phyloP scores from a whole-genome alignment of 2,329 filamentous ascomycete genomes.

The Didymella keratinophila region DNA sequence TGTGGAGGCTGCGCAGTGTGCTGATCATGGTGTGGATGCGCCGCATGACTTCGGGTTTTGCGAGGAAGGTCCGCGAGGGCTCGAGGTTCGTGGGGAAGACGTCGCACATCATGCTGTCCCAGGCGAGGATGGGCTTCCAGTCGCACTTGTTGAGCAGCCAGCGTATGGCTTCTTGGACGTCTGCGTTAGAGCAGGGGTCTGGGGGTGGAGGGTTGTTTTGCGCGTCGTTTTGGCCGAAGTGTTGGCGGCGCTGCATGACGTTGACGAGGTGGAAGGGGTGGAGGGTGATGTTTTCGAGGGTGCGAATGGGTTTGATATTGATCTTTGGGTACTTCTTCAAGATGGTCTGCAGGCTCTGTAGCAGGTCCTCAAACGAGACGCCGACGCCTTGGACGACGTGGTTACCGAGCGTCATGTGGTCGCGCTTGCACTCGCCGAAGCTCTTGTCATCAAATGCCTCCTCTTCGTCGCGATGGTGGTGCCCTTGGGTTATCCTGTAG shows the following conservation, averaged over 20 bases:
- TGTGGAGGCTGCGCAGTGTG: conserved; percentile 37
- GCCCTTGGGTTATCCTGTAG: conserved; percentile 44
- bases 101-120: conserved; percentile 50
- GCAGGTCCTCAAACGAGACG: conserved; percentile 44
- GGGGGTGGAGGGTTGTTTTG: conserved; percentile 24
- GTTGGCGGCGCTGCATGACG: conserved; percentile 41
- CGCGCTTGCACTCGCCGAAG: conserved; percentile 41
- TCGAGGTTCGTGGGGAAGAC: conserved; percentile 49
- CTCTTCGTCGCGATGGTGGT: conserved; percentile 47
- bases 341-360: conserved; percentile 42
- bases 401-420: conserved; percentile 47
- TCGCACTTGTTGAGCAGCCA: conserved; percentile 44
- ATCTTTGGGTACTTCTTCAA: conserved; percentile 44
- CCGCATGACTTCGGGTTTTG: conserved; percentile 42
- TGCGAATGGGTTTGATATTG: conserved; percentile 42
- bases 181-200: conserved; percentile 39
- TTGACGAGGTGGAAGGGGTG: conserved; percentile 49
- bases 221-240: conserved; percentile 28
- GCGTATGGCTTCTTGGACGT: conserved; percentile 44
- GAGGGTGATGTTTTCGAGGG: conserved; percentile 39
- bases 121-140: conserved; percentile 46
- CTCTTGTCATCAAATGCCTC: conserved; percentile 48
- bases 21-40: conserved; percentile 44
- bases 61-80: conserved; percentile 36
- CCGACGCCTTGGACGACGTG: conserved; percentile 46